Base-by-base conservation (phyloP, 2,329 filamentous ascomycete species). In the Diaporthe citrichinensis region DNA sequence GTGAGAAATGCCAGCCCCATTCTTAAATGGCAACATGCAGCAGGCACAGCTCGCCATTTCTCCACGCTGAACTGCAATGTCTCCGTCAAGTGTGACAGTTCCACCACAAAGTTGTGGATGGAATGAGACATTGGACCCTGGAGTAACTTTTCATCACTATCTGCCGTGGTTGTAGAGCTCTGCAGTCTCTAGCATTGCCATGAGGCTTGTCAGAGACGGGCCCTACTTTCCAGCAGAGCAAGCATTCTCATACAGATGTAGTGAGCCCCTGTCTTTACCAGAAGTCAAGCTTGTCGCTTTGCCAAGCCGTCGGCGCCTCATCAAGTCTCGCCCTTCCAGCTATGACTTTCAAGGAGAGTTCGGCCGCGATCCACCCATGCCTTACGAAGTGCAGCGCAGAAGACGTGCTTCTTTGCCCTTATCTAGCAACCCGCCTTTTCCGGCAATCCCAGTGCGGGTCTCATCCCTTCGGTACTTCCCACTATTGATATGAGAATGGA, bases 221-320 rank as follows among this genome's bases (percentile, higher is more conserved):
- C 25, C 12, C 23, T 73, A 55, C 34, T 34, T 31, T 65, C 49
- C 58, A 25, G 36, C 71, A 44, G 46, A 65, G 57, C 73, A 71
- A 67, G 31, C 71, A 62, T 77, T 77, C 76, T 75, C 62, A 77
- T 75, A 71, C 73, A 75, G 65, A 72, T 75, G 76, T 73, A 71
- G 73, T 74, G 74, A 62, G 57, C 69, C 34, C 49, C 57, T 73
- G 73, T 62, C 49, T 31, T 49, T 44, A 28, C 17, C 61, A 53
- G 68, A 36, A 20, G 62, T 73, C 49, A 28, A 49, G 61, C 73
- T 49, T 44, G 73, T 57, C 39, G 49, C 51, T 58, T 17, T 62
- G 20, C 44, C 73, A 44, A 55, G 34, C 55, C 69, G 62, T 36
- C 76, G 74, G 31, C 76, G 76, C 36, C 57, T 77, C 71, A 65